Percentiles rank a stretch among this genome's conserved stretches.
Evolutionary conservation across 345 rosid species (phyloP).

Genomic region (Camelina hispida): DNA sequence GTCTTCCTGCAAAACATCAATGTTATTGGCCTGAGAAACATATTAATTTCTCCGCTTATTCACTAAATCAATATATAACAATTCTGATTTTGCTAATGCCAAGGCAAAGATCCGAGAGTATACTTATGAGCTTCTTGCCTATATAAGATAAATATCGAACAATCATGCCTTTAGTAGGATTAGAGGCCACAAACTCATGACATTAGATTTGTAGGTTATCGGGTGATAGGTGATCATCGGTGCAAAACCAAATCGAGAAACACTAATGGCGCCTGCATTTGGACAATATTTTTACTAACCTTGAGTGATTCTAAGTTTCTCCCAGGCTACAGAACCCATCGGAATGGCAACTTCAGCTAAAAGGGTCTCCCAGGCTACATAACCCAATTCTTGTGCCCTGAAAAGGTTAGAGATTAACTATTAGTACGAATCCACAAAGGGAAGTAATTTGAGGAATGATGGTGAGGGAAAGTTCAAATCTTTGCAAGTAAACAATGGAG

Average conservation of each 20-base stretch:
- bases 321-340: no score
- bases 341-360: no score
- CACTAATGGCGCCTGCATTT: no score
- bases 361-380: no score
- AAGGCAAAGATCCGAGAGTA: constrained; percentile 10
- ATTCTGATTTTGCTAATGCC: background rate
- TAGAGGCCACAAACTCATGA: constrained; percentile 11
- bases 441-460: background rate
- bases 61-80: background rate
- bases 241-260: constrained; percentile 1
- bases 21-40: constrained; percentile 29
- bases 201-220: background rate
- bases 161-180: constrained; percentile 9
- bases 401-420: constrained; percentile 17
- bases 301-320: constrained; percentile 73
- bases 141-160: background rate
- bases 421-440: background rate
- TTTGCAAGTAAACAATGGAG: constrained; percentile 90
- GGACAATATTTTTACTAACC: constrained; percentile 57
- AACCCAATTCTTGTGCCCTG: constrained; percentile 99
- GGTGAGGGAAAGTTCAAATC: constrained; percentile 48
- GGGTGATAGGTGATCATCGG: background rate
- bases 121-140: constrained; percentile 6
- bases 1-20: constrained; percentile 68
- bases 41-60: background rate